phyloP scores from a whole-genome alignment of 2,329 filamentous ascomycete genomes.

The Alternaria solani region DNA sequence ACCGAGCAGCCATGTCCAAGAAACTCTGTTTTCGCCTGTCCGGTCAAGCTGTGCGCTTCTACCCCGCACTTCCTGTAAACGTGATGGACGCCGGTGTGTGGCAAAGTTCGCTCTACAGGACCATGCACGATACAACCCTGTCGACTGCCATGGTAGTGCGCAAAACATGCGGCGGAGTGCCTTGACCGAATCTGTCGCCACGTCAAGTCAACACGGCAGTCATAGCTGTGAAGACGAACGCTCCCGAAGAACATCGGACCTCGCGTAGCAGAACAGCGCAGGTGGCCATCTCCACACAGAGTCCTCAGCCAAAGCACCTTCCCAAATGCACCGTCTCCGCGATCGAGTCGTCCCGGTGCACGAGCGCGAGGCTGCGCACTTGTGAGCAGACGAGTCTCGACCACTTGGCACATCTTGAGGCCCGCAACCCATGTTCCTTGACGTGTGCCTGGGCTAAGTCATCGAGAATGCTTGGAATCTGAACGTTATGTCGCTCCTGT shows the following conservation, averaged over 20 bases:
- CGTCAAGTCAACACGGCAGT: no score
- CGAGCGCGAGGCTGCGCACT: neutral
- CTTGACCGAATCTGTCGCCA: no score
- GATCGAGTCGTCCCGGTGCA: neutral
- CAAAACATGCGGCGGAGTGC: no score
- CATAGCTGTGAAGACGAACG: neutral
- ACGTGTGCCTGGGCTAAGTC: neutral
- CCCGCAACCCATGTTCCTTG: neutral
- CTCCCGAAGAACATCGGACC: neutral
- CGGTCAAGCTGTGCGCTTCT: neutral
- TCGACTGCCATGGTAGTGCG: neutral
- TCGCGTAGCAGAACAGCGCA: neutral
- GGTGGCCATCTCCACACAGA: neutral
- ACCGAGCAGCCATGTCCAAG: neutral
- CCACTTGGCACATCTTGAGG: neutral
- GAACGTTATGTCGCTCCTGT: neutral
- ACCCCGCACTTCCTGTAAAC: neutral
- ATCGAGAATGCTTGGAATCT: neutral
- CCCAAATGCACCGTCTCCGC: neutral
- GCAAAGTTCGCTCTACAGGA: neutral
- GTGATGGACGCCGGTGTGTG: neutral
- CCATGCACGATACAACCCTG: no score
- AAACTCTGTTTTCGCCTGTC: neutral
- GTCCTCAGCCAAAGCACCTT: neutral
- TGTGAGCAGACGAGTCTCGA: slow-evolving; percentile 1